These are phyloP conservation scores for Wolfiporia cocos DNA, from an alignment of 1,284 basidiomycete species.

Conservation along the genomic window DNA sequence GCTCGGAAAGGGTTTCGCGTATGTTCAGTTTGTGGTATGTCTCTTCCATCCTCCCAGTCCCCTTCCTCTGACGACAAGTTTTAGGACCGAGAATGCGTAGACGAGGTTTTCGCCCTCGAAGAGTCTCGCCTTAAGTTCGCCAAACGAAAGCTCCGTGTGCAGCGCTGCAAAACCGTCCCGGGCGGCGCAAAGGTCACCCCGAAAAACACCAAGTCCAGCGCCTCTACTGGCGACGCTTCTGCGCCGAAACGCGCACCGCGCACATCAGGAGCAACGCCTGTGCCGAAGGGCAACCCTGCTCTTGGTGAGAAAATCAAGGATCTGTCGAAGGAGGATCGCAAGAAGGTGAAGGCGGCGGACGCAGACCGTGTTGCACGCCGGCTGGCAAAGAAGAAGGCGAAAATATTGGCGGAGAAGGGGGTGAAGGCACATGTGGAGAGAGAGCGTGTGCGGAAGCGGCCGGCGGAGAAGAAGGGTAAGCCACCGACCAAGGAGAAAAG, in stretches of 20 bases:
- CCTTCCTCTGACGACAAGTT: too few species aligned
- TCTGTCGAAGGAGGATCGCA: constrained; percentile 82
- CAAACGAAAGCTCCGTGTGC: constrained; percentile 83
- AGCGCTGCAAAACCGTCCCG: constrained; percentile 69
- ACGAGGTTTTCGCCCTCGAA: constrained; percentile 81
- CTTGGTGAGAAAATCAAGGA: constrained; percentile 74
- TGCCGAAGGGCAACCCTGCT: constrained; percentile 74
- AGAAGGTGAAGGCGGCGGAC: constrained; percentile 73
- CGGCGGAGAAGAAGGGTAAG: constrained; percentile 26
- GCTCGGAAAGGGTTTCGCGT: constrained; percentile 55
- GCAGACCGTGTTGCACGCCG: constrained; percentile 76
- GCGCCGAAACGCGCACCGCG: constrained; percentile 1
- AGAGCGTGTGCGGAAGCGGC: constrained; percentile 44
- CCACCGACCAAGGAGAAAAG: constrained; percentile 24
- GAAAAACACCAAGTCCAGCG: constrained; percentile 15
- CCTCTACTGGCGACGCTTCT: constrained; percentile 7
- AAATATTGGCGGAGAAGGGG: constrained; percentile 46
- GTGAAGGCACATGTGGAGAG: constrained; percentile 33
- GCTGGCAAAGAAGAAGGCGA: constrained; percentile 82
- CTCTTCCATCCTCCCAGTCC: neutral
- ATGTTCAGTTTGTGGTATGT: constrained; percentile 83
- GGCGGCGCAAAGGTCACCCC: constrained; percentile 25
- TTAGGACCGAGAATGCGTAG: constrained; percentile 84
- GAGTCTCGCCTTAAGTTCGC: constrained; percentile 77
- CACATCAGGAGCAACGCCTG: constrained; percentile 14